phyloP scores from a whole-genome alignment of 805 yeast species.

The Debaryomyces prosopidis region DNA sequence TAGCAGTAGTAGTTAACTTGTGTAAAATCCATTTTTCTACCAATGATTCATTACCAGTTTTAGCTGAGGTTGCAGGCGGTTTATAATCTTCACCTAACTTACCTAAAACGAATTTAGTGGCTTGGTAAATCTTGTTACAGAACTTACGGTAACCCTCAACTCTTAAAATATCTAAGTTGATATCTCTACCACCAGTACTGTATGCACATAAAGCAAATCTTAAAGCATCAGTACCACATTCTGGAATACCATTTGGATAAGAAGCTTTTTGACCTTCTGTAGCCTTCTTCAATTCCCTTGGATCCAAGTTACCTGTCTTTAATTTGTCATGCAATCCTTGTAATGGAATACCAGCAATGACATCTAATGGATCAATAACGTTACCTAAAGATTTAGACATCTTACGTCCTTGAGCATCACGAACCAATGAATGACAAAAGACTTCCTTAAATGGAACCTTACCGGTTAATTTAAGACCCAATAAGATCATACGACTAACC shows the following conservation, averaged over 20 bases:
- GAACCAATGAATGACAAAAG: slow-evolving; percentile 95
- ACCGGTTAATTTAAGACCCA: slow-evolving; percentile 89
- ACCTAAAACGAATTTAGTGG: slow-evolving; percentile 94
- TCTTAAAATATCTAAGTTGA: slow-evolving; percentile 91
- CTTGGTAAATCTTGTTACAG: slow-evolving; percentile 99
- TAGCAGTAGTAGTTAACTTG: slow-evolving; percentile 71
- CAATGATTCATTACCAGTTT: slow-evolving; percentile 79
- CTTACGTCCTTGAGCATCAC: slow-evolving; percentile 99
- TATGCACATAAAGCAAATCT: slow-evolving; percentile 98
- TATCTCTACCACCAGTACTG: slow-evolving; percentile 98
- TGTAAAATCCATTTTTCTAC: slow-evolving; percentile 98
- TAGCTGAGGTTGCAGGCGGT: slow-evolving; percentile 67
- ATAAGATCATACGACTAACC: slow-evolving; percentile 95
- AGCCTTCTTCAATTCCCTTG: slow-evolving; percentile 84
- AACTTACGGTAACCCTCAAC: slow-evolving; percentile 99
- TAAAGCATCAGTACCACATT: slow-evolving; percentile 98
- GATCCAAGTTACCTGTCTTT: slow-evolving; percentile 79
- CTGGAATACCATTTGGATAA: slow-evolving; percentile 96
- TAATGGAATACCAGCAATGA: slow-evolving; percentile 82
- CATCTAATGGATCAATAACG: slow-evolving; percentile 94
- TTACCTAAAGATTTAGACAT: slow-evolving; percentile 98
- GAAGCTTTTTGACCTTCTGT: slow-evolving; percentile 82
- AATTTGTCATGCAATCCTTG: slow-evolving; percentile 79
- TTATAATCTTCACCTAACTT: slow-evolving; percentile 85
- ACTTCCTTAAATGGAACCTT: slow-evolving; percentile 92